Base-by-base conservation (phyloP, 768 basidiomycete species). In the Phylloporus rhodoxanthus region DNA sequence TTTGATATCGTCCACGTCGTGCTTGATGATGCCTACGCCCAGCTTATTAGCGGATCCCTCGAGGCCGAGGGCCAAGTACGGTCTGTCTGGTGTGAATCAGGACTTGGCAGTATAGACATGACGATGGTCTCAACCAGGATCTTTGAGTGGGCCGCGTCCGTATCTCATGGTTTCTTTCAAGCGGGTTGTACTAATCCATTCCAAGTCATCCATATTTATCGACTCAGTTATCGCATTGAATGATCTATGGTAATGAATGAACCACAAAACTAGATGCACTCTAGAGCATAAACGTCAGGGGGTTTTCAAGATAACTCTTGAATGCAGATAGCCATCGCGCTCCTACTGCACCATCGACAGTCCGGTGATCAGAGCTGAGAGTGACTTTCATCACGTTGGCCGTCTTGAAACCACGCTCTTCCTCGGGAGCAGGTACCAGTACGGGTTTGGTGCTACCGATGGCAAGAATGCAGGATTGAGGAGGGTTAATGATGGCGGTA, bases 41-140 rank as follows among this genome's bases (percentile, higher is more conserved):
- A 99, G 78, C 68, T 99, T 99, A 72, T 99, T 99, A 38, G 96
- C 96, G 15, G 91, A 94, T 13, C 96, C 96, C 69, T 99, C 96
- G 30, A 99, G 82, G 19, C 96, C 96, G 17, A 99, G 80, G n/a
- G 95, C 93, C 19, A 96, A 70, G 63, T 83, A 81, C 14, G 85
- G 75, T 44, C 75, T 75, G 52, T 80, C 87, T 90, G 47, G 13
- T 52, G 36, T 25, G 29, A 36, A 43, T 62, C 43, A 61, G 50
- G 39, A 53, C 30, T 20, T 19, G 21, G 28, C 33, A 32, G 38
- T 33, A 49, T 58, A 41, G 30, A 58, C 44, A 38, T 50, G 41
- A 56, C 36, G 46, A 55, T 45, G 43, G 46, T 50, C 55, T 56
- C 45, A 52, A 72, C 71, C 64, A 21, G 66, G 72, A 32, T 52